Evolutionary conservation across 345 rosid genomes (phyloP).

Genomic region (Garcia nutans): DNA sequence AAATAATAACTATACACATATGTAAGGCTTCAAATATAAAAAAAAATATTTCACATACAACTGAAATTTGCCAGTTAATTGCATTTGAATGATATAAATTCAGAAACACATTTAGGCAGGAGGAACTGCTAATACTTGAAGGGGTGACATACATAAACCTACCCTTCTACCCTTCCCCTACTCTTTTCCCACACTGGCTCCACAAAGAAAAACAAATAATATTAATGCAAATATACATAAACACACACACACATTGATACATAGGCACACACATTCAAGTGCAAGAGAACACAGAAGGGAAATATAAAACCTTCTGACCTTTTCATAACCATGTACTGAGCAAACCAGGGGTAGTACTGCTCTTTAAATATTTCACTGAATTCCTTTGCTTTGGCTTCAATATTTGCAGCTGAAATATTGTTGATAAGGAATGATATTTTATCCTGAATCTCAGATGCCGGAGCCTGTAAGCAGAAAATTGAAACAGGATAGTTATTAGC

Average conservation of each 20-base stretch:
- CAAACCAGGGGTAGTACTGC: constrained; percentile 91
- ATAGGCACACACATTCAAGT: background rate
- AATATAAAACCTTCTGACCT: constrained; percentile 42
- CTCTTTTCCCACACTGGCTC: background rate
- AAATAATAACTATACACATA: background rate
- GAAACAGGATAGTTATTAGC: background rate
- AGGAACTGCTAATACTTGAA: background rate
- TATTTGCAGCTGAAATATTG: constrained; percentile 73
- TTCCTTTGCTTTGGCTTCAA: constrained; percentile 83
- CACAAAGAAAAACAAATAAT: background rate
- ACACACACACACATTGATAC: no score
- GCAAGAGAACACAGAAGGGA: background rate
- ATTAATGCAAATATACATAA: no score
- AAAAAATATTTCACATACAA: background rate
- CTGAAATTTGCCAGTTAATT: background rate
- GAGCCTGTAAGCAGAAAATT: constrained; percentile 51
- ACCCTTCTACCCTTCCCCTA: background rate
- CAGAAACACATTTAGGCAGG: background rate
- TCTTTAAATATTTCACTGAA: constrained; percentile 77
- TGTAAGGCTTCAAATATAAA: background rate
- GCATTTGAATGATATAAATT: background rate
- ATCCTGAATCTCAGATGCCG: constrained; percentile 77
- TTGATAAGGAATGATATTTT: constrained; percentile 89
- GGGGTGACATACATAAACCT: background rate
- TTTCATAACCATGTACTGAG: constrained; percentile 98